These are phyloP conservation scores for Rutstroemia sp. DNA, from an alignment of 2,329 filamentous ascomycete species.

Conservation along the genomic window DNA sequence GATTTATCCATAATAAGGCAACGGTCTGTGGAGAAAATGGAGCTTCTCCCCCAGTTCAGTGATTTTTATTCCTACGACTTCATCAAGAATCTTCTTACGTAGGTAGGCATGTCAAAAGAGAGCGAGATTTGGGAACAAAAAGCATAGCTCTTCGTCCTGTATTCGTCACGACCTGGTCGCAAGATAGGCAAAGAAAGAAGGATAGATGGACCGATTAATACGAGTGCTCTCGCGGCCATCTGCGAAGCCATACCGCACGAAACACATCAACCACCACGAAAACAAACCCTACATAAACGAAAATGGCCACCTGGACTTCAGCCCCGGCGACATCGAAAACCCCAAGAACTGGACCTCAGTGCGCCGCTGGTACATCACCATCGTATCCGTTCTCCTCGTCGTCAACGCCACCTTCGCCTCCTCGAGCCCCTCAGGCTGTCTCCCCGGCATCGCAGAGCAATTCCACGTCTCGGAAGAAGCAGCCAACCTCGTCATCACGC, in stretches of 20 bases:
- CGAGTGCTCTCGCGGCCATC: constrained; percentile 23
- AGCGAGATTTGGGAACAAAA: too few relatives aligned
- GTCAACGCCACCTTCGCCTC: constrained; percentile 37
- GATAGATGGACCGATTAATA: constrained; percentile 18
- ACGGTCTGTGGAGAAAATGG: too few relatives aligned
- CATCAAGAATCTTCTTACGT: too few relatives aligned
- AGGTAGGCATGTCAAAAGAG: too few relatives aligned
- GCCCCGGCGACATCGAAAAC: constrained; percentile 37
- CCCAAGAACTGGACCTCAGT: constrained; percentile 32
- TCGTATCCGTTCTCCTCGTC: constrained; percentile 32
- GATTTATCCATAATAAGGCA: too few relatives aligned
- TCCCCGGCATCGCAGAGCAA: constrained; percentile 29
- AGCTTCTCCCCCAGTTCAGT: too few relatives aligned
- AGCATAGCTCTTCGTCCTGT: too few relatives aligned
- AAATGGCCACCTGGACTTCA: constrained; percentile 32
- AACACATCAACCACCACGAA: constrained; percentile 11
- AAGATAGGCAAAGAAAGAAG: too few relatives aligned
- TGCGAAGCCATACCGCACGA: constrained; percentile 25
- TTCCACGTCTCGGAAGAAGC: constrained; percentile 33
- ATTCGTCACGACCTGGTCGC: too few relatives aligned
- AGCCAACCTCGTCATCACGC: constrained; percentile 35
- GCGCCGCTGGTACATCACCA: constrained; percentile 35
- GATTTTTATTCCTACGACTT: too few relatives aligned
- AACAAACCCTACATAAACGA: constrained; percentile 15
- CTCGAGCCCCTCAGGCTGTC: constrained; percentile 34